Evolutionary conservation across 768 basidiomycete species (phyloP), one percentile per base, ranked within the genome.

Genomic region (Leccinum aurantiacum): DNA sequence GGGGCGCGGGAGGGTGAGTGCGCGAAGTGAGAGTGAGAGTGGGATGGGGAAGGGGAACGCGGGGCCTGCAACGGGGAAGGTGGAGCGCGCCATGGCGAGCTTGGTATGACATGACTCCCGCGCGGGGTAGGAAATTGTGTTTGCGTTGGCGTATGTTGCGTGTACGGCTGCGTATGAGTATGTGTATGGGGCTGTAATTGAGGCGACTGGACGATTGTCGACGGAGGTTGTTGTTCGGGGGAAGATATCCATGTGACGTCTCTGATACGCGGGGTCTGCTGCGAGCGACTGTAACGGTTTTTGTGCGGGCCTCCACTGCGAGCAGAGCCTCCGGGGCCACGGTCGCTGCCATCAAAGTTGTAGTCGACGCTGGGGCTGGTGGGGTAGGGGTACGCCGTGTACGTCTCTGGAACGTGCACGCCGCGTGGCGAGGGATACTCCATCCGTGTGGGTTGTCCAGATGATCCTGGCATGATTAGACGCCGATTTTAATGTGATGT

Each of bases 221-320:
- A 59, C 1, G 60, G 60, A 7, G 63, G 59, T 29, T 44, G 67
- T 48, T 48, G 47, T 41, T 68, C 66, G 4, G 63, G 54, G 0
- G 71, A 46, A 48, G 68, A 53, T 15, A 71, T 54, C 70, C 70
- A 71, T 0, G 69, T 59, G 19, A 65, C 67, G 27, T 70, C 65
- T 53, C 67, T 62, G 56, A 53, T 2, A n/a, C 60, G 68, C 17
- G 68, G 68, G 2, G 70, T 61, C 31, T 70, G 70, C 8, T 60
- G 57, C 7, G 24, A 48, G 27, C 57, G 66, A 31, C 59, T 66
- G 53, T 71, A 71, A 35, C 70, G 70, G 25, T 72, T 65, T 37
- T 57, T 54, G 53, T 27, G 68, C 4, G 65, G 13, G 13, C 27
- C 17, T 24, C 17, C 13, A 5, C 60, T 54, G 51, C 31, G 68